Conservation (phyloP, 106 monocot genomes). For the Vanilla planifolia region DNA sequence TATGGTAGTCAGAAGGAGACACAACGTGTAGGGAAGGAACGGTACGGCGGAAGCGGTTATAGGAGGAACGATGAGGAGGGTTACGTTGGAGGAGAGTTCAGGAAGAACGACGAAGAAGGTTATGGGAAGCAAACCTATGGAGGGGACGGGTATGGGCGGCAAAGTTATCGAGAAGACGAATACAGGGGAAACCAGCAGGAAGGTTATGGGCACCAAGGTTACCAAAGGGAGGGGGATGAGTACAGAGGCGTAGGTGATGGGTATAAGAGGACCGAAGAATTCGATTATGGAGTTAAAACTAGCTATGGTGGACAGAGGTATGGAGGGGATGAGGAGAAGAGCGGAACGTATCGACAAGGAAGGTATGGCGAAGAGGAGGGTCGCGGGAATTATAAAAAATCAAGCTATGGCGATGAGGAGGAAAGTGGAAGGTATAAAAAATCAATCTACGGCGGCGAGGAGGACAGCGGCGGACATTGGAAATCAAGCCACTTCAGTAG, state of each 20-base stretch:
- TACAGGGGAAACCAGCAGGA: not conserved
- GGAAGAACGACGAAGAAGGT: not conserved
- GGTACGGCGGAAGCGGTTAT: not conserved
- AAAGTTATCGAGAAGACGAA: not conserved
- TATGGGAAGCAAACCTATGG: not conserved
- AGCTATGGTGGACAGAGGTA: slow-evolving; percentile 19
- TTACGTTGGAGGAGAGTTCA: not conserved
- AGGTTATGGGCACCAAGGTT: not conserved
- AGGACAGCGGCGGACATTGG: not conserved
- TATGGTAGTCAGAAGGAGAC: slow-evolving; percentile 15
- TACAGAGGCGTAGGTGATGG: slow-evolving; percentile 18
- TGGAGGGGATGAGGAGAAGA: not conserved
- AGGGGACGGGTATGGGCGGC: not conserved
- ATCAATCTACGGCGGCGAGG: slow-evolving; percentile 17
- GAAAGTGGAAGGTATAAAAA: slow-evolving; percentile 22
- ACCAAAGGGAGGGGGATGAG: slow-evolving; percentile 10
- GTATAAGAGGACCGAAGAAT: slow-evolving; percentile 12
- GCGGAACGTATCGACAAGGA: not conserved
- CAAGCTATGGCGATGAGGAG: slow-evolving; percentile 17
- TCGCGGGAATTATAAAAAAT: slow-evolving; percentile 7
- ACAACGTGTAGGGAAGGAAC: not conserved
- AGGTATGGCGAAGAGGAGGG: slow-evolving; percentile 18
- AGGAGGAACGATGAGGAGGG: slow-evolving; percentile 5
- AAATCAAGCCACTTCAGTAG: slow-evolving; percentile 17
- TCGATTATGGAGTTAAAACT: slow-evolving; percentile 17